These are phyloP conservation scores for Pyrus communis DNA, from an alignment of 306 rosid species.

Conservation along the genomic window DNA sequence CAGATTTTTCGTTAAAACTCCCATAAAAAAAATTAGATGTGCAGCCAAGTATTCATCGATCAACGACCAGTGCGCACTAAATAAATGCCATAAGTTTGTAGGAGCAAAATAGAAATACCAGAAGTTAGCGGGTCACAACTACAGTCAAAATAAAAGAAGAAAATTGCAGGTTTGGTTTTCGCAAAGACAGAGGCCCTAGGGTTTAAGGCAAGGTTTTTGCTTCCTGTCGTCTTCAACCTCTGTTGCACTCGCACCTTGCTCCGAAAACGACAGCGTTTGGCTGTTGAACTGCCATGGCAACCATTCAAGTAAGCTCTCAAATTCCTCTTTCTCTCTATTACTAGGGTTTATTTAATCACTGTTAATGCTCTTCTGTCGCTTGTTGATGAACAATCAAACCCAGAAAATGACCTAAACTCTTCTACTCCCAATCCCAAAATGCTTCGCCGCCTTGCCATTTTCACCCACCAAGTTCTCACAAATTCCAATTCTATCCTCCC, in stretches of 20 bases:
- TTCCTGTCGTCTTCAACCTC: neutral
- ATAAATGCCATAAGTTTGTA: neutral
- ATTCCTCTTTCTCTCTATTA: neutral
- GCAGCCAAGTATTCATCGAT: too few relatives aligned
- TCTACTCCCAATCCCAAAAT: slow-evolving; percentile 24
- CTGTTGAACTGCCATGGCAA: neutral
- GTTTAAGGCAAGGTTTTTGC: slow-evolving; percentile 10
- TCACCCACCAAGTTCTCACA: slow-evolving; percentile 30
- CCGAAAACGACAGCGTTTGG: slow-evolving; percentile 5
- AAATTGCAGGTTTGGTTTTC: neutral
- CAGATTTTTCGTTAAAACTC: too few relatives aligned
- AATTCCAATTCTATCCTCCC: slow-evolving; percentile 7
- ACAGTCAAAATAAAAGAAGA: neutral
- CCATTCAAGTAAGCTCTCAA: neutral
- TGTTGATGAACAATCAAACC: neutral
- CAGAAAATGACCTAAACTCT: slow-evolving; percentile 29
- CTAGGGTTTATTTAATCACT: neutral
- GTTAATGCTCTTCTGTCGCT: neutral
- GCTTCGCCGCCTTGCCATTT: slow-evolving; percentile 54
- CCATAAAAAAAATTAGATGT: too few relatives aligned
- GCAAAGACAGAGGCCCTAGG: neutral
- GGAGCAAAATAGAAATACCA: neutral
- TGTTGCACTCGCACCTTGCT: neutral
- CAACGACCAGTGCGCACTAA: too few relatives aligned
- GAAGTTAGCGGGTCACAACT: neutral